Conservation (phyloP, 148 eudicot species). For the Rhododendron ovatum region DNA sequence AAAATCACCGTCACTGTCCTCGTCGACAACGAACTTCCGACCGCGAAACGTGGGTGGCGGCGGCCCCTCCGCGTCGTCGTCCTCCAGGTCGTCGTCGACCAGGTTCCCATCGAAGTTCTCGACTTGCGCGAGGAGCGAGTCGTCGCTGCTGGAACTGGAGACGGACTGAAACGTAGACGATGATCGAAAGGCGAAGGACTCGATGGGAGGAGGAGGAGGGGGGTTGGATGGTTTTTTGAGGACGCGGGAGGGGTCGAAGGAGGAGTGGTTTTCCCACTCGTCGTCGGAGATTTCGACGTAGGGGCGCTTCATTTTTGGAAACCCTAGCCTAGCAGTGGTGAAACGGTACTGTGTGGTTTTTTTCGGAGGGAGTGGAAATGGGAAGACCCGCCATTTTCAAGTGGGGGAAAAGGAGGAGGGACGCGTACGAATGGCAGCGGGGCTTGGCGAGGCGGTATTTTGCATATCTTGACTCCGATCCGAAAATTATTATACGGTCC, state of each 20-base stretch:
- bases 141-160: background rate
- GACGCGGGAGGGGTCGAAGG: constrained; percentile 53
- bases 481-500: too few relatives aligned
- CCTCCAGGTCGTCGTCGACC: constrained; percentile 44
- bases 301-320: constrained; percentile 48
- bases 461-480: too few relatives aligned
- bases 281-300: constrained; percentile 70
- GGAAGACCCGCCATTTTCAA: background rate
- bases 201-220: constrained; percentile 63
- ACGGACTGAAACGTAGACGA: background rate
- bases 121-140: constrained; percentile 20
- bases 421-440: background rate
- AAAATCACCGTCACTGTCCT: constrained; percentile 52
- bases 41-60: constrained; percentile 18
- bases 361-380: background rate
- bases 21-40: constrained; percentile 67
- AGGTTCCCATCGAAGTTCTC: constrained; percentile 19
- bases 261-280: constrained; percentile 54
- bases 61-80: constrained; percentile 42
- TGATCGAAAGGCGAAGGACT: constrained; percentile 57
- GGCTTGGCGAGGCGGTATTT: too few relatives aligned
- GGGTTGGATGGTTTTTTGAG: constrained; percentile 17
- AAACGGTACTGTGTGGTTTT: background rate
- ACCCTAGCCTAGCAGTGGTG: constrained; percentile 9
- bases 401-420: background rate